A percentile compares a stretch with the other conserved stretches of the same genome.
Conservation (phyloP, 164 flowering plant genomes). For the Vitis labrusca region DNA sequence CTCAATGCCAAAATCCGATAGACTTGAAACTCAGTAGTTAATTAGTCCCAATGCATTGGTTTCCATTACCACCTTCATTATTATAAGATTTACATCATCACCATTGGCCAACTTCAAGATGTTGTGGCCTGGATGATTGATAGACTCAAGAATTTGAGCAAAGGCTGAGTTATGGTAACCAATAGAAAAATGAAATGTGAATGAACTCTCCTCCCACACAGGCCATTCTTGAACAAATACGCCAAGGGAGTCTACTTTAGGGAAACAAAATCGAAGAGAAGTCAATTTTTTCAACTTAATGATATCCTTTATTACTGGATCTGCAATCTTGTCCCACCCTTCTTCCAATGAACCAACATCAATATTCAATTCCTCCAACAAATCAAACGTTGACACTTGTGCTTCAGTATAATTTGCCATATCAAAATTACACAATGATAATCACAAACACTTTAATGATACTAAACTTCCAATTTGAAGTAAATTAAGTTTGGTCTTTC, state of each 20-base stretch:
- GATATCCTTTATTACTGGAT: constrained; percentile 1
- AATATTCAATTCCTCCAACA: constrained; percentile 21
- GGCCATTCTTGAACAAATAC: not conserved
- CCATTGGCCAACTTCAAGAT: constrained; percentile 11
- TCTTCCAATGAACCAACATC: not conserved
- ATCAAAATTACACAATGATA: not conserved
- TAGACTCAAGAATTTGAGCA: not conserved
- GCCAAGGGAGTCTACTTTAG: not conserved
- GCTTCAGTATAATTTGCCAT: not conserved
- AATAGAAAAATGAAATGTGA: constrained; percentile 8
- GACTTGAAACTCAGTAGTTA: not conserved
- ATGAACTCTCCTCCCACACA: constrained; percentile 1
- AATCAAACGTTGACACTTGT: not conserved
- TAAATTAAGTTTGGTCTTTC: not conserved
- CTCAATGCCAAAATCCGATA: constrained; percentile 14
- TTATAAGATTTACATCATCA: not conserved
- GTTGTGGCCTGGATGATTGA: not conserved
- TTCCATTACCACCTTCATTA: not conserved
- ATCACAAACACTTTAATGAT: constrained; percentile 8
- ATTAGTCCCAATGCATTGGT: constrained; percentile 14
- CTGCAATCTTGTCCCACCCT: not conserved
- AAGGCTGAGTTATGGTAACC: not conserved
- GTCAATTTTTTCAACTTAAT: constrained; percentile 5
- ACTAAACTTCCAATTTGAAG: constrained; percentile 1
- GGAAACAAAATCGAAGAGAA: constrained; percentile 14